Evolutionary conservation across 805 yeast genomes (phyloP).

Genomic region (Jamesozyma piceae): DNA sequence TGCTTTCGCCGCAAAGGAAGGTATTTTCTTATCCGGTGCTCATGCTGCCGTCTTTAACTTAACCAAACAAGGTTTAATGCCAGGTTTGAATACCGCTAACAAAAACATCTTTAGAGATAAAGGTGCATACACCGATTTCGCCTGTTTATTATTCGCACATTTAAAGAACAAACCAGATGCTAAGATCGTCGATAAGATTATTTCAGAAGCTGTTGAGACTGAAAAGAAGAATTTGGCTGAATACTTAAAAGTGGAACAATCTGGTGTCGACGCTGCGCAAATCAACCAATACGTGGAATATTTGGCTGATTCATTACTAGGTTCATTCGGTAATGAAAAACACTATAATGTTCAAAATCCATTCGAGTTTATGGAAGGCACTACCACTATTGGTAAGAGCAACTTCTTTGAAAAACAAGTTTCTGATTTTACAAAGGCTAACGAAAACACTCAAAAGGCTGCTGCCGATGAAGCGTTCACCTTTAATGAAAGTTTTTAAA

Average conservation of each 20-base stretch:
- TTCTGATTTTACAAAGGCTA: constrained; percentile 96
- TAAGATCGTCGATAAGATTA: constrained; percentile 68
- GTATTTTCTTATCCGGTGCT: constrained; percentile 94
- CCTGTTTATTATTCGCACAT: constrained; percentile 88
- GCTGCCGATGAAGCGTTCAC: constrained; percentile 46
- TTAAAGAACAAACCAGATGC: constrained; percentile 77
- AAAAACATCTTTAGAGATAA: constrained; percentile 95
- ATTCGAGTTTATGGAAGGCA: constrained; percentile 96
- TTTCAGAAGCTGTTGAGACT: constrained; percentile 87
- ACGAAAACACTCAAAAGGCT: constrained; percentile 47
- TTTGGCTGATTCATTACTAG: constrained; percentile 86
- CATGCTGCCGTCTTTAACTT: constrained; percentile 96
- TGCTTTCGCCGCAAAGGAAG: constrained; percentile 97
- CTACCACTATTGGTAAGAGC: constrained; percentile 93
- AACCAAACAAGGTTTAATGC: constrained; percentile 94
- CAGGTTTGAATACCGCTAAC: constrained; percentile 92
- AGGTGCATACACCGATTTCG: constrained; percentile 96
- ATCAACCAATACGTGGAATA: constrained; percentile 97
- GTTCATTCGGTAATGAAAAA: constrained; percentile 83
- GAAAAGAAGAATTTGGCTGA: constrained; percentile 89
- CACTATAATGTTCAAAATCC: constrained; percentile 82
- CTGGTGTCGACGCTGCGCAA: constrained; percentile 84
- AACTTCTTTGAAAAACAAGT: constrained; percentile 98
- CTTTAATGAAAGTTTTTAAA: constrained; percentile 87
- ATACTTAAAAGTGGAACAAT: constrained; percentile 79